Conservation (phyloP, 1,284 basidiomycete species). For the Vanrija pseudolonga region DNA sequence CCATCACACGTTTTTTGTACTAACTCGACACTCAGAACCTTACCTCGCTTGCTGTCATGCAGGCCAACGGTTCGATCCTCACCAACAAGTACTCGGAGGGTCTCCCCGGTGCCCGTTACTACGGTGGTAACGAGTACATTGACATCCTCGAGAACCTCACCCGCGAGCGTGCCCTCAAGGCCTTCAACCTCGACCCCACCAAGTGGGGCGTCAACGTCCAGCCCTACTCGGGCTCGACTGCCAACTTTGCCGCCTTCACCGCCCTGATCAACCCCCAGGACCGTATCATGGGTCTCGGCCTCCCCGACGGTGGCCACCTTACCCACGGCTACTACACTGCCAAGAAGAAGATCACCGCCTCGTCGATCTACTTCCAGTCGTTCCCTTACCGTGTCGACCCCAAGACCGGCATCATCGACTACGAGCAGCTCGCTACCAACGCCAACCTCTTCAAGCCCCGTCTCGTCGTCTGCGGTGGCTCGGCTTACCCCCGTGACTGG, state of each 20-base stretch:
- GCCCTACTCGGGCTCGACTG: constrained; percentile 94
- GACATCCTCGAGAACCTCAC: constrained; percentile 94
- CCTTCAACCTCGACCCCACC: constrained; percentile 90
- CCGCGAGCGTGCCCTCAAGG: constrained; percentile 90
- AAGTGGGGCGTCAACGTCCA: constrained; percentile 99
- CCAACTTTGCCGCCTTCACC: constrained; percentile 96
- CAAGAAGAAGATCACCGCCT: constrained; percentile 99
- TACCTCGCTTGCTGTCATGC: constrained; percentile 89
- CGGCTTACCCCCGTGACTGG: constrained; percentile 98
- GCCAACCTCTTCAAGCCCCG: constrained; percentile 96
- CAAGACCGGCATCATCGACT: constrained; percentile 86
- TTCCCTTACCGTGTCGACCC: constrained; percentile 90
- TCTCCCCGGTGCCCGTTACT: constrained; percentile 92
- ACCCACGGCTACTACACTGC: constrained; percentile 99
- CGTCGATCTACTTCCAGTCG: constrained; percentile 99
- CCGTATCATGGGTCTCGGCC: constrained; percentile 97
- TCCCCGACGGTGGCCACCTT: constrained; percentile 97
- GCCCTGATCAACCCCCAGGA: constrained; percentile 97
- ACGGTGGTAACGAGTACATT: constrained; percentile 95
- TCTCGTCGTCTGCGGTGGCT: constrained; percentile 95
- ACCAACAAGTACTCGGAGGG: constrained; percentile 99
- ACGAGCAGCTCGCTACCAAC: constrained; percentile 74
- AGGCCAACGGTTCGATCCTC: constrained; percentile 97
- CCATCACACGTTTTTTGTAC: neutral
- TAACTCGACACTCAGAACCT: constrained; percentile 64